Evolutionary conservation across 2,329 filamentous ascomycete genomes (phyloP).

Genomic region (Pseudocercospora fijiensis): DNA sequence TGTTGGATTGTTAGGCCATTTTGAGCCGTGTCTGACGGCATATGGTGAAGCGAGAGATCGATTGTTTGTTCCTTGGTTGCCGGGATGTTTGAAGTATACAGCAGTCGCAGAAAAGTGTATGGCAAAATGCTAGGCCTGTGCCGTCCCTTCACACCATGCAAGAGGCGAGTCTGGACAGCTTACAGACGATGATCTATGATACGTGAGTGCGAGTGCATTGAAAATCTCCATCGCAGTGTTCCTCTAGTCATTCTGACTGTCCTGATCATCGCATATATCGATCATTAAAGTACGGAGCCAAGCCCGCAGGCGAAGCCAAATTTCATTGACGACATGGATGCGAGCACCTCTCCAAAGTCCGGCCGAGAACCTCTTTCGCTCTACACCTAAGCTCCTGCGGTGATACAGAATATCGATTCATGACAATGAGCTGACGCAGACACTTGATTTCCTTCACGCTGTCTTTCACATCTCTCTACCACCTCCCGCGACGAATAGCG

Average conservation of each 20-base stretch:
- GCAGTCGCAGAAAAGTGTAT: too few species aligned
- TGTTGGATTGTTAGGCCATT: not conserved
- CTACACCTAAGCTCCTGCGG: not conserved
- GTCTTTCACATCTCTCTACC: slow-evolving; percentile 47
- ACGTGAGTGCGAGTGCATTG: too few species aligned
- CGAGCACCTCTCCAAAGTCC: not conserved
- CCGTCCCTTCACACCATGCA: too few species aligned
- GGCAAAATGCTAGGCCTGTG: too few species aligned
- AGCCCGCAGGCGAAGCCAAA: not conserved
- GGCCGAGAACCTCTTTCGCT: not conserved
- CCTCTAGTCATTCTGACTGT: too few species aligned
- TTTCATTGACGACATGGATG: not conserved
- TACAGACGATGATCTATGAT: too few species aligned
- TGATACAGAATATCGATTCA: not conserved
- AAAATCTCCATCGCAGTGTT: too few species aligned
- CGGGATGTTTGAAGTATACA: too few species aligned
- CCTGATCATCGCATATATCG: not conserved
- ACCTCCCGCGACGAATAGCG: slow-evolving; percentile 50
- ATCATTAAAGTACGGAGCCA: not conserved
- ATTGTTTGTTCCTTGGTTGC: too few species aligned
- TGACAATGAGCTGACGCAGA: slow-evolving; percentile 4
- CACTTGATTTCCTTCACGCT: slow-evolving; percentile 35
- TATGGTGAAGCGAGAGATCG: too few species aligned
- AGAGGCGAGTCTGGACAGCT: too few species aligned
- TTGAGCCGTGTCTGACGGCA: too few species aligned